Conservation (phyloP, 2,329 filamentous ascomycete genomes). For the Fusarium continuum region DNA sequence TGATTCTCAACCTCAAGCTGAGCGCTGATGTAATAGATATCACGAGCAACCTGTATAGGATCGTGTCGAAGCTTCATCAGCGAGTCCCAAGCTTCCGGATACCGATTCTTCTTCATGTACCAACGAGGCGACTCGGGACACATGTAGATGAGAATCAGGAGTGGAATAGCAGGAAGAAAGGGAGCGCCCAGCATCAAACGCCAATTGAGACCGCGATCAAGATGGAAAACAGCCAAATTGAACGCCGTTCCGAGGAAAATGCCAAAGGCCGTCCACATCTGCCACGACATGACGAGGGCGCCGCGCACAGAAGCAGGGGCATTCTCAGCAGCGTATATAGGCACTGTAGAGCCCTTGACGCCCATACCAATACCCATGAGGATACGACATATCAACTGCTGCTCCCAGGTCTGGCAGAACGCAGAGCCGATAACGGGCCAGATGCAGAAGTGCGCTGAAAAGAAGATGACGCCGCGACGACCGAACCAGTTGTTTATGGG, state of each 20-base stretch:
- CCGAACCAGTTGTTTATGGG: constrained; percentile 61
- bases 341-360: constrained; percentile 75
- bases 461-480: constrained; percentile 68
- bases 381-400: constrained; percentile 76
- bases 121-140: constrained; percentile 74
- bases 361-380: constrained; percentile 82
- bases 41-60: constrained; percentile 66
- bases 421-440: constrained; percentile 75
- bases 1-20: constrained; percentile 72
- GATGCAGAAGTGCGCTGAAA: constrained; percentile 77
- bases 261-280: constrained; percentile 73
- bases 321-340: constrained; percentile 80
- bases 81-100: constrained; percentile 67
- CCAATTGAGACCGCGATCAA: too few species aligned
- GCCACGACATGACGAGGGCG: constrained; percentile 84
- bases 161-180: constrained; percentile 66
- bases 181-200: too few species aligned
- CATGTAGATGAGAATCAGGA: constrained; percentile 67
- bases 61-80: constrained; percentile 62
- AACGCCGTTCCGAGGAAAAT: constrained; percentile 71
- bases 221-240: too few species aligned
- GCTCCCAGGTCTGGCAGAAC: constrained; percentile 75
- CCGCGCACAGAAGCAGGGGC: constrained; percentile 75
- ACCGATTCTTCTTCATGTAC: constrained; percentile 73
- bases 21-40: constrained; percentile 71